Evolutionary conservation across 495 filamentous ascomycete genomes (phyloP), one percentile per base, ranked within the genome.

Genomic region (Delitschia confertaspora): DNA sequence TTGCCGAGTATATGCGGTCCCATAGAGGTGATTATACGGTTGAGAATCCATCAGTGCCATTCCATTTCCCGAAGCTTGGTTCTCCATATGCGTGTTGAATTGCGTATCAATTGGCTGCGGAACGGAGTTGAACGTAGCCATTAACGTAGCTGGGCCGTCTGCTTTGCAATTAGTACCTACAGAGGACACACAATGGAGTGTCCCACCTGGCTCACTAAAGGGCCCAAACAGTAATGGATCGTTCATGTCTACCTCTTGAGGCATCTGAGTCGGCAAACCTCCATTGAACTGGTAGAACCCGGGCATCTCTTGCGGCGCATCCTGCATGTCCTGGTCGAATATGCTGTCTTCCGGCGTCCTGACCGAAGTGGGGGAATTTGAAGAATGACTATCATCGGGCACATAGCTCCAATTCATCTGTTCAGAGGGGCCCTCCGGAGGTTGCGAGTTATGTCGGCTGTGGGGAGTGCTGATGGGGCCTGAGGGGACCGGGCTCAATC

Each of bases 351-450:
- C 53, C 18, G 53, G 53, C 6, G 53, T 56, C n/a, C 16, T 41
- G 7, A 46, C 39, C 10, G 51, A 49, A 4, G 43, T 51, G 4
- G 47, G 47, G 30, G 53, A 56, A 33, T 47, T 19, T 17, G 49
- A 53, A n/a, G n/a, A n/a, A 5, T 21, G 17, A 23, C 38, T 47
- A 32, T 20, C 13, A 29, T 3, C 16, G n/a, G 9, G 26, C 20
- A 47, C 43, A 36, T 47, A 37, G 27, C n/a, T n/a, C n/a, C 24
- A 53, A 13, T 36, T 19, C 49, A 53, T 53, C 31, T 53, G 43
- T 21, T 43, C 42, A 14, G 49, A 33, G 13, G 29, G 20, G 9
- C 13, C 24, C 34, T 45, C 41, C 16, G 47, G 40, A 4, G 19
- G 34, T 34, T 53, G 49, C 7, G 49, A 53, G 10, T 42, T 5